These are phyloP conservation scores for Calocybe gambosa DNA, from an alignment of 1,284 basidiomycete genomes.

Conservation along the genomic window DNA sequence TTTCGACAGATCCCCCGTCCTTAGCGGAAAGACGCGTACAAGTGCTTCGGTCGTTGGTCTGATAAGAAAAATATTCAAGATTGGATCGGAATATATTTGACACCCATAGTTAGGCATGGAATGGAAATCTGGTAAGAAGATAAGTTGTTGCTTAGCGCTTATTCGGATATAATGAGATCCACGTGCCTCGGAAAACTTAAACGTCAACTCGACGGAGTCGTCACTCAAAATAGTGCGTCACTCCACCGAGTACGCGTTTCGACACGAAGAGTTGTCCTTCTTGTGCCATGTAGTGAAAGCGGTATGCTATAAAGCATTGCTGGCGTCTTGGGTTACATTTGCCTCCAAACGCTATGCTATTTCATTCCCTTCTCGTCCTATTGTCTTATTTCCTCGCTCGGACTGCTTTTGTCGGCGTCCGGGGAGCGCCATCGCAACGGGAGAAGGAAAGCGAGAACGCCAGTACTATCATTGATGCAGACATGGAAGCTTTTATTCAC, in stretches of 20 bases:
- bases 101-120: neutral
- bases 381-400: neutral
- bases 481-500: constrained; percentile 16
- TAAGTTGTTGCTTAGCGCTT: neutral
- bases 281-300: neutral
- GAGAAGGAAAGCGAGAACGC: neutral
- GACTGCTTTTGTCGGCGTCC: neutral
- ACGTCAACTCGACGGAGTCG: too few species aligned
- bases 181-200: too few species aligned
- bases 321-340: neutral
- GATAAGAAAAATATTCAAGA: neutral
- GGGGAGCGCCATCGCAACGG: neutral
- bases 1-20: too few species aligned
- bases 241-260: neutral
- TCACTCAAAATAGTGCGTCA: neutral
- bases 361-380: neutral
- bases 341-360: neutral
- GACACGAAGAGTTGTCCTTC: neutral
- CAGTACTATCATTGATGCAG: constrained; percentile 1
- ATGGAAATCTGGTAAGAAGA: neutral
- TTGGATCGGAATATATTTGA: neutral
- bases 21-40: too few species aligned
- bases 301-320: neutral
- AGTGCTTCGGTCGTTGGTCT: too few species aligned
- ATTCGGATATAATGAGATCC: too few species aligned